Evolutionary conservation across 768 basidiomycete genomes (phyloP).

Genomic region (Russula vinacea): DNA sequence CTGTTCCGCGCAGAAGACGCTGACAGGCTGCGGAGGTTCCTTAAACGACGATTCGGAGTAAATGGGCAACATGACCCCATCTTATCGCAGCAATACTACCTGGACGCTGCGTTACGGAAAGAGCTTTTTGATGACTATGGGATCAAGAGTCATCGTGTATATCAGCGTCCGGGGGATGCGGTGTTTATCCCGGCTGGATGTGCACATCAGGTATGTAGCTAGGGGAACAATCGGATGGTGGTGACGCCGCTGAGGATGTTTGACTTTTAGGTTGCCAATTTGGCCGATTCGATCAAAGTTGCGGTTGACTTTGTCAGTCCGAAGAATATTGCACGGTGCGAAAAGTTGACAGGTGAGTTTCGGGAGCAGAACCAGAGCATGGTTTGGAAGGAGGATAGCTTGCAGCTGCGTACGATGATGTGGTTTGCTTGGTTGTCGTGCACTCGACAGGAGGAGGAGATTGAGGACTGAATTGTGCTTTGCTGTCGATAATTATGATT

Average conservation of each 20-base stretch:
- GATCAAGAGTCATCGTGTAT: constrained; percentile 78
- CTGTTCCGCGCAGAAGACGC: constrained; percentile 81
- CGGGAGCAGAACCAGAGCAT: constrained; percentile 82
- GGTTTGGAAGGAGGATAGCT: constrained; percentile 92
- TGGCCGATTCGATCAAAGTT: constrained; percentile 94
- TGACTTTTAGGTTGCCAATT: constrained; percentile 70
- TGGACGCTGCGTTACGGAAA: constrained; percentile 65
- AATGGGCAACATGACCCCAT: constrained; percentile 75
- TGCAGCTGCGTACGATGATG: constrained; percentile 89
- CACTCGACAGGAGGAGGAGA: constrained; percentile 44
- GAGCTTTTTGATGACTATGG: constrained; percentile 64
- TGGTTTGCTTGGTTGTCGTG: constrained; percentile 90
- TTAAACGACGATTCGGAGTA: constrained; percentile 60
- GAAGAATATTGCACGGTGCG: constrained; percentile 86
- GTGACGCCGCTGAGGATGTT: not conserved
- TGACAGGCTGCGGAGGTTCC: constrained; percentile 68
- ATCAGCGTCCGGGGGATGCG: constrained; percentile 89
- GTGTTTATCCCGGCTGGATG: constrained; percentile 95
- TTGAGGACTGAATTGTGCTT: constrained; percentile 3
- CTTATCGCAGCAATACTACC: constrained; percentile 83
- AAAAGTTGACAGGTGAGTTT: constrained; percentile 83
- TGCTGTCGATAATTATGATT: not conserved
- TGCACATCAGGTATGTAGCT: constrained; percentile 70
- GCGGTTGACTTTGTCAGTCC: constrained; percentile 94
- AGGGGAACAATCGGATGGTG: constrained; percentile 6